Conservation (phyloP, 192 early-diverging fungal genomes). For the Rhizophagus sp. region DNA sequence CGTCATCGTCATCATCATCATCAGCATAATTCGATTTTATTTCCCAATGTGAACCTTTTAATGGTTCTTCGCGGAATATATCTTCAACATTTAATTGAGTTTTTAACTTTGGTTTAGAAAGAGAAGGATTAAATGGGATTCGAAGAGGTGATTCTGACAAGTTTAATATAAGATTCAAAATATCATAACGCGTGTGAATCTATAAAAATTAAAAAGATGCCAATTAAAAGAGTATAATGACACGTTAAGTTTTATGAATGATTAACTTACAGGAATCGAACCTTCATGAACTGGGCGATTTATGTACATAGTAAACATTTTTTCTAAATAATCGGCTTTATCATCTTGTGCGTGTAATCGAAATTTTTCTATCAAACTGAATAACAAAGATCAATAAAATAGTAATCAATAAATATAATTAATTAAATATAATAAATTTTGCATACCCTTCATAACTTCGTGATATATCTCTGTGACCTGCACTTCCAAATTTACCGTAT, state of each 20-base stretch:
- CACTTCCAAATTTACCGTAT: constrained; percentile 21
- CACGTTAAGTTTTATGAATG: no score
- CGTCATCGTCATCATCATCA: constrained; percentile 33
- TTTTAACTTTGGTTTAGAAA: neutral
- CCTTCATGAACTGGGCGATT: neutral
- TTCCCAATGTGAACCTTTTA: constrained; percentile 43
- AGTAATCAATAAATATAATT: neutral
- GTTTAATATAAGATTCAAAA: neutral
- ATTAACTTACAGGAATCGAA: constrained; percentile 3
- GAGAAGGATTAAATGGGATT: neutral
- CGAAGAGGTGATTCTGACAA: constrained; percentile 1
- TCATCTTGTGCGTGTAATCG: constrained; percentile 8
- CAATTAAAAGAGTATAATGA: no score
- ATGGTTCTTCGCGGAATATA: constrained; percentile 39
- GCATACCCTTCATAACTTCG: constrained; percentile 10
- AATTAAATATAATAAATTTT: neutral
- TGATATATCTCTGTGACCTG: neutral
- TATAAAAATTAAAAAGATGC: neutral
- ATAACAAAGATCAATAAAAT: neutral
- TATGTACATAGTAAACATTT: neutral
- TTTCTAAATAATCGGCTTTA: constrained; percentile 2
- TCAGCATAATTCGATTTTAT: neutral
- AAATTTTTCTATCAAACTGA: constrained; percentile 12
- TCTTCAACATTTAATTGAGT: constrained; percentile 3
- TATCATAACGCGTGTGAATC: constrained; percentile 1